Base-by-base conservation (phyloP, 2,329 filamentous ascomycete species). In the Colletotrichum tabaci region DNA sequence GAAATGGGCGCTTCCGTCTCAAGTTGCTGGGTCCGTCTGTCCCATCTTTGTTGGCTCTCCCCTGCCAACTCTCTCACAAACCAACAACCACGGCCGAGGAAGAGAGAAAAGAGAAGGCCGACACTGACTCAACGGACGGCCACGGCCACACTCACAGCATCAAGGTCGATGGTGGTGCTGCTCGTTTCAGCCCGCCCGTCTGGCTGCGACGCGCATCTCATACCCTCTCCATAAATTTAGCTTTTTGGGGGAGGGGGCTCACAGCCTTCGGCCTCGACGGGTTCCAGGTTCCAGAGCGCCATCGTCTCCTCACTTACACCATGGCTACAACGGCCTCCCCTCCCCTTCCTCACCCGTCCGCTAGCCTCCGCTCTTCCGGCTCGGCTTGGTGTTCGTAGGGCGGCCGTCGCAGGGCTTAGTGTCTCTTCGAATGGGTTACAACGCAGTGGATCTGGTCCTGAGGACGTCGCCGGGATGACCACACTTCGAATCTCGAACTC, bases 11-110 rank as follows among this genome's bases (percentile, higher is more conserved):
- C 3, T 5, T 47, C 35, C 60, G 65, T 69, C 69, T 69, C 69
- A 64, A 64, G 69, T 64, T 53, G 58, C 65, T 68, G 53, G 60
- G 47, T 26, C 58, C 49, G 26, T 67, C 46, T 72, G 65, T 68
- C 58, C 68, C 65, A 68, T 67, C 52, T 58, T 60, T 8, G 15
- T 18, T 53, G 42, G 58, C 44, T 68, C n/a, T 68, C 26, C 65
- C 68, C 47, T 64, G 68, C 58, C 64, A 26, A 57, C 52, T 49
- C 58, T 69, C 38, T 52, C 46, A 35, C 35, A 55, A n/a, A 30
- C n/a, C 38, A 10, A n/a, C 35, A 4, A 16, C 44, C 26, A 26
- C 26, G 26, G n/a, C 42, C 21, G 2, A 35, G 21, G 57, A 23
- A n/a, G 35, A 56, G 26, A 12, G 40, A 26, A 16, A 0, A 10